Percentiles rank a stretch among this genome's conserved stretches.
Conservation (phyloP, 345 rosid species). For the Nephelium lappaceum region DNA sequence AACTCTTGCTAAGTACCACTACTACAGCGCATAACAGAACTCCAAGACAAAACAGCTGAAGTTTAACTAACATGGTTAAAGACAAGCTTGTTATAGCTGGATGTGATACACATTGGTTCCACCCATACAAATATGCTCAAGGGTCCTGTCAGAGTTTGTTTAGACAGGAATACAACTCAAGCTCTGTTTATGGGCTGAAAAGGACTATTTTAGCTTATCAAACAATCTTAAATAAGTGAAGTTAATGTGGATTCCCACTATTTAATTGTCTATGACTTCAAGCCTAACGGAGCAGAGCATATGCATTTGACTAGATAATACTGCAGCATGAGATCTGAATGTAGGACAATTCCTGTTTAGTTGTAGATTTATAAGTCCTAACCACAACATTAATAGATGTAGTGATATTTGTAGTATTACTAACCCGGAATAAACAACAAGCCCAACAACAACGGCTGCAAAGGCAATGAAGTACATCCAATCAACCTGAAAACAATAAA, state of each 20-base stretch:
- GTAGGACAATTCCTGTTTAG: background rate
- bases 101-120: background rate
- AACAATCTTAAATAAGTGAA: too few species aligned
- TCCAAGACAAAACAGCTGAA: too few species aligned
- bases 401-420: background rate
- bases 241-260: background rate
- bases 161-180: background rate
- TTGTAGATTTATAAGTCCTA: background rate
- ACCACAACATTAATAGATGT: background rate
- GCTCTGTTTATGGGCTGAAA: background rate
- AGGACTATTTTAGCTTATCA: background rate
- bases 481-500: conserved; percentile 53
- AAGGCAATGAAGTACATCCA: conserved; percentile 92
- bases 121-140: background rate
- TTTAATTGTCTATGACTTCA: background rate
- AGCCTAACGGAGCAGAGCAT: background rate
- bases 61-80: too few species aligned
- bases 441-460: conserved; percentile 67
- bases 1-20: background rate
- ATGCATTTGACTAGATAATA: background rate
- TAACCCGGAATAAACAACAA: conserved; percentile 76
- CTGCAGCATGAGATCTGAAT: background rate
- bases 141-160: background rate
- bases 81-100: background rate
- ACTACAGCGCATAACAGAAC: background rate